Conservation (phyloP, 140 eudicot species). For the Cichorium intybus region DNA sequence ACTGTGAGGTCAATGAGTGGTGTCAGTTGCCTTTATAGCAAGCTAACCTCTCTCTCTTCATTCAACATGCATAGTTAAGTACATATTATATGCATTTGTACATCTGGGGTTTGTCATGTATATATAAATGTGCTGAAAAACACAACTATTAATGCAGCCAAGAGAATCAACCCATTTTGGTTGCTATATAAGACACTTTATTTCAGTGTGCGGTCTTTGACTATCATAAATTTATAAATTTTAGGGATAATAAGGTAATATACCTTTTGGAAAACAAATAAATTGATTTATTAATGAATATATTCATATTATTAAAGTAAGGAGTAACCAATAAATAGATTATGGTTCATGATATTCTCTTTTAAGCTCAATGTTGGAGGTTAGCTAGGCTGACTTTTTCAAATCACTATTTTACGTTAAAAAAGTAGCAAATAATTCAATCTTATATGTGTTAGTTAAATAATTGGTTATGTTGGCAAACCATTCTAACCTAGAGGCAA, state of each 20-base stretch:
- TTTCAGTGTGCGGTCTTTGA: neutral
- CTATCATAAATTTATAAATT: neutral
- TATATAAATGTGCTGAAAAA: conserved; percentile 4
- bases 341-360: neutral
- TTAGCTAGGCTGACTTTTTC: conserved; percentile 7
- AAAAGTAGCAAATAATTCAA: neutral
- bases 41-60: conserved; percentile 1
- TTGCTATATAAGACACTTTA: neutral
- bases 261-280: too few species aligned
- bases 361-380: neutral
- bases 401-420: neutral
- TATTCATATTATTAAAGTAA: neutral
- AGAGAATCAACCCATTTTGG: conserved; percentile 6
- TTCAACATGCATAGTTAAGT: conserved; percentile 3
- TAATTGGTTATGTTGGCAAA: neutral
- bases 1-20: conserved; percentile 38
- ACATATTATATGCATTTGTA: neutral
- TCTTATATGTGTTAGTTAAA: neutral
- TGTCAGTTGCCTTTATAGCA: conserved; percentile 28
- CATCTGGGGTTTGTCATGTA: neutral
- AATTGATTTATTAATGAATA: neutral
- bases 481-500: too few species aligned
- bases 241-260: too few species aligned
- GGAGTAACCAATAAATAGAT: neutral
- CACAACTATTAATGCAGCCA: conserved; percentile 10